A percentile compares a stretch with the other conserved stretches of the same genome.
Conservation (phyloP, 108 stramenopile genomes). For the Pseudonitzschia delicatissima region DNA sequence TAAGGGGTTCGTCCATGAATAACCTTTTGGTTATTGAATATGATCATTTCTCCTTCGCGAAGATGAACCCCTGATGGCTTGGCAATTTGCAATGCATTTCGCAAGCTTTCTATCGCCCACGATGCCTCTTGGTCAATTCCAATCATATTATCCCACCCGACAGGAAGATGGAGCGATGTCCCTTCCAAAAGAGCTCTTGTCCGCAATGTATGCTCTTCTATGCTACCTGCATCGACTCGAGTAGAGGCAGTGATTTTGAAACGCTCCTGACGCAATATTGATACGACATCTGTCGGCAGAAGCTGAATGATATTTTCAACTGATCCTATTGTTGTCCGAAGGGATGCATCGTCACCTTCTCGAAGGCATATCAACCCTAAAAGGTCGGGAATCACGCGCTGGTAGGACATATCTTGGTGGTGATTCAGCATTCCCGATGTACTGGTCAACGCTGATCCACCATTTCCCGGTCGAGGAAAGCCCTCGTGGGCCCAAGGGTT, state of each 20-base stretch:
- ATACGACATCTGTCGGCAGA: neutral
- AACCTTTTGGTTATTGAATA: conserved; percentile 20
- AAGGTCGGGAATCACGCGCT: conserved; percentile 11
- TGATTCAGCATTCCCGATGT: neutral
- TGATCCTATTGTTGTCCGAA: conserved; percentile 3
- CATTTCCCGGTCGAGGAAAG: conserved; percentile 8
- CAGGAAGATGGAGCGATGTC: conserved; percentile 16
- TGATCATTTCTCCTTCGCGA: conserved; percentile 6
- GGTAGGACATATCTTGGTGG: conserved; percentile 28
- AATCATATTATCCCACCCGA: conserved; percentile 24
- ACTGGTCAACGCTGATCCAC: conserved; percentile 18
- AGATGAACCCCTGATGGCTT: conserved; percentile 6
- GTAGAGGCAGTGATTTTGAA: conserved; percentile 9
- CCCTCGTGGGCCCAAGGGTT: conserved; percentile 27
- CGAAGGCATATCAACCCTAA: conserved; percentile 16
- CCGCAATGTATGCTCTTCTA: neutral
- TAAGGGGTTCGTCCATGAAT: conserved; percentile 20
- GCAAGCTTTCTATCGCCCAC: conserved; percentile 3
- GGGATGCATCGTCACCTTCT: conserved; percentile 10
- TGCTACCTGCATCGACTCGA: conserved; percentile 5
- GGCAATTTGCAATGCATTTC: neutral
- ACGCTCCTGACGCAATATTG: conserved; percentile 1
- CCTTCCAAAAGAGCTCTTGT: neutral
- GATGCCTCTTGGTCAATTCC: conserved; percentile 16
- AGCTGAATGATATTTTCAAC: conserved; percentile 3